phyloP scores from a whole-genome alignment of 1,139 yeast species.

The Eremothecium gossypii region DNA sequence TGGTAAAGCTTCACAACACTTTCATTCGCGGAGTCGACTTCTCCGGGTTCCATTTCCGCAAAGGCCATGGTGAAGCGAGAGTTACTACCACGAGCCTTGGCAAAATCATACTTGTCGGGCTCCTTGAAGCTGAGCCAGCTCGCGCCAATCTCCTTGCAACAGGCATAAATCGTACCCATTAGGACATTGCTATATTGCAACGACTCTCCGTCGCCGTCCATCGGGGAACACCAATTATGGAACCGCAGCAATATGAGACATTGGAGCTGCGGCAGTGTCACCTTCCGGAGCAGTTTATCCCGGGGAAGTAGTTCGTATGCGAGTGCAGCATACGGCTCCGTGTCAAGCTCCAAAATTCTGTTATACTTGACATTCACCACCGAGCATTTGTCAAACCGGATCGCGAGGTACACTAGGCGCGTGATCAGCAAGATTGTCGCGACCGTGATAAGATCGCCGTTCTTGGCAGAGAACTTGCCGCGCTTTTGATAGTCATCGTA shows the following conservation, averaged over 20 bases:
- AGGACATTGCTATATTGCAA: slow-evolving; percentile 24
- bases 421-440: slow-evolving; percentile 21
- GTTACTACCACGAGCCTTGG: slow-evolving; percentile 4
- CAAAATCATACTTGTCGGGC: slow-evolving; percentile 13
- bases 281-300: slow-evolving; percentile 21
- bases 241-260: slow-evolving; percentile 21
- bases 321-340: slow-evolving; percentile 19
- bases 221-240: slow-evolving; percentile 29
- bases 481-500: slow-evolving; percentile 13
- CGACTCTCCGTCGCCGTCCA: slow-evolving; percentile 27
- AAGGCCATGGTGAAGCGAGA: background rate
- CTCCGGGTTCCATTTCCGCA: background rate
- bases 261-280: slow-evolving; percentile 23
- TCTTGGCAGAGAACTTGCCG: slow-evolving; percentile 13
- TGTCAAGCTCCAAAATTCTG: slow-evolving; percentile 16
- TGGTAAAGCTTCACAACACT: slow-evolving; percentile 10
- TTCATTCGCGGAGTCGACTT: background rate
- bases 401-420: slow-evolving; percentile 18
- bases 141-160: slow-evolving; percentile 25
- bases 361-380: slow-evolving; percentile 4
- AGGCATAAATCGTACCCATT: slow-evolving; percentile 24
- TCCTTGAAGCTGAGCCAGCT: slow-evolving; percentile 20
- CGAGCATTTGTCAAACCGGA: slow-evolving; percentile 12
- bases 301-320: slow-evolving; percentile 19
- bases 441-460: slow-evolving; percentile 21